Conservation (phyloP, 1,284 basidiomycete species). For the Albatrellus sp. region DNA sequence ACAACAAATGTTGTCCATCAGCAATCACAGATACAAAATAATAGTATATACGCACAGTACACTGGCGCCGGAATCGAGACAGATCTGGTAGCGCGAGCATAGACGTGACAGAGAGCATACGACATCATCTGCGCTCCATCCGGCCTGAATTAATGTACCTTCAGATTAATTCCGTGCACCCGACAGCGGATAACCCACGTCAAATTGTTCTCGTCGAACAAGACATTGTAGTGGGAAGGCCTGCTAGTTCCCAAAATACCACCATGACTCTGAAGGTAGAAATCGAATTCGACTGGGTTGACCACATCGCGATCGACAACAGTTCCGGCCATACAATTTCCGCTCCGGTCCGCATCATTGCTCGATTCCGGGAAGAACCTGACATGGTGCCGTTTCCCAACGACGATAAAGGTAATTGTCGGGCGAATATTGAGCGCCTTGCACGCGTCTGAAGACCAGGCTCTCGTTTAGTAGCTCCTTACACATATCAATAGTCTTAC, state of each 20-base stretch:
- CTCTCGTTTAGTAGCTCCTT: neutral
- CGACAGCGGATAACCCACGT: constrained; percentile 20
- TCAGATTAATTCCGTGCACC: neutral
- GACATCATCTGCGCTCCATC: constrained; percentile 60
- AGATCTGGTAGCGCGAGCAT: constrained; percentile 70
- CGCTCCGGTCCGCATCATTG: constrained; percentile 45
- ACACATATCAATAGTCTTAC: constrained; percentile 21
- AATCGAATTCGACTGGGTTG: constrained; percentile 71
- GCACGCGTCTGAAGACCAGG: constrained; percentile 36
- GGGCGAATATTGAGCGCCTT: constrained; percentile 39
- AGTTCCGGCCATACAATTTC: constrained; percentile 66
- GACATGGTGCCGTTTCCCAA: constrained; percentile 68
- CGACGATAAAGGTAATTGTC: constrained; percentile 63
- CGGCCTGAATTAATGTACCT: constrained; percentile 25
- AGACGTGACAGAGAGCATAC: constrained; percentile 71
- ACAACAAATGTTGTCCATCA: constrained; percentile 1
- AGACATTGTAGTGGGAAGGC: constrained; percentile 55
- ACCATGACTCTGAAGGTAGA: constrained; percentile 68
- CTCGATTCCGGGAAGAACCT: constrained; percentile 57
- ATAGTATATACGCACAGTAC: constrained; percentile 44
- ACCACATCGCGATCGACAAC: constrained; percentile 61
- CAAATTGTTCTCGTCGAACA: constrained; percentile 48
- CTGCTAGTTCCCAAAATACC: constrained; percentile 43
- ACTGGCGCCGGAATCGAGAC: constrained; percentile 79
- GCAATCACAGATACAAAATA: constrained; percentile 1